These are phyloP conservation scores for Patellifolia procumbens DNA, from an alignment of 179 eudicot genomes.

Conservation along the genomic window DNA sequence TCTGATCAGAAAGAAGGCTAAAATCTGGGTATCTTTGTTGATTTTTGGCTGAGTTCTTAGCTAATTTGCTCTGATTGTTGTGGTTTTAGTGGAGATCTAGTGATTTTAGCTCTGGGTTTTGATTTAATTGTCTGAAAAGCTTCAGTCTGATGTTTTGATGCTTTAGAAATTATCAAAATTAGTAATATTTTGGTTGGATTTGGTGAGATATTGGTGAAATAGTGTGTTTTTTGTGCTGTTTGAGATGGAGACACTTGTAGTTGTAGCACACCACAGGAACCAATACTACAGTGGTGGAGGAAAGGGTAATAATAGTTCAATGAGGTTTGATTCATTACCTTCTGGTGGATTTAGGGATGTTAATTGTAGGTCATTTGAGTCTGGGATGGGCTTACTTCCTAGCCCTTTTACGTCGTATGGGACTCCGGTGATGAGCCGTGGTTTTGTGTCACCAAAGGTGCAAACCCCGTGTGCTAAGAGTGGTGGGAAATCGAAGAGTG, in stretches of 20 bases:
- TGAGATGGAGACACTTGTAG: constrained; percentile 60
- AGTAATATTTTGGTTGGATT: constrained; percentile 23
- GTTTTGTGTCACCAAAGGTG: constrained; percentile 38
- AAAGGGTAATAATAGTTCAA: constrained; percentile 31
- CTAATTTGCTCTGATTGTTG: constrained; percentile 45
- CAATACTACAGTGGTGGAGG: constrained; percentile 43
- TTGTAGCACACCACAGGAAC: constrained; percentile 58
- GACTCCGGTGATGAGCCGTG: constrained; percentile 43
- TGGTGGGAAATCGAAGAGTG: constrained; percentile 30
- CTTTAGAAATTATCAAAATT: constrained; percentile 13
- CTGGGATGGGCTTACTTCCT: constrained; percentile 57
- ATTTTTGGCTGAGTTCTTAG: constrained; percentile 26
- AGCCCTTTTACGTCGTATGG: constrained; percentile 42
- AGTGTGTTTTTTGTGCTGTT: constrained; percentile 8
- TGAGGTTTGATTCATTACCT: constrained; percentile 48
- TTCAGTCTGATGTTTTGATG: constrained; percentile 18
- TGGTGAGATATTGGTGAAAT: constrained; percentile 17
- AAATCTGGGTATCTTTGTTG: constrained; percentile 35
- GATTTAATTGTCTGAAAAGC: background rate
- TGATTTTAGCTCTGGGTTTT: constrained; percentile 4
- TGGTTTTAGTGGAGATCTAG: constrained; percentile 49
- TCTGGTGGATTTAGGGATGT: constrained; percentile 51
- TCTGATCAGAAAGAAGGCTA: constrained; percentile 19
- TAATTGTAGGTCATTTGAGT: constrained; percentile 63
- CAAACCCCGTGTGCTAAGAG: constrained; percentile 18